Base-by-base conservation (phyloP, 2,329 filamentous ascomycete genomes). In the Apiospora sp. region DNA sequence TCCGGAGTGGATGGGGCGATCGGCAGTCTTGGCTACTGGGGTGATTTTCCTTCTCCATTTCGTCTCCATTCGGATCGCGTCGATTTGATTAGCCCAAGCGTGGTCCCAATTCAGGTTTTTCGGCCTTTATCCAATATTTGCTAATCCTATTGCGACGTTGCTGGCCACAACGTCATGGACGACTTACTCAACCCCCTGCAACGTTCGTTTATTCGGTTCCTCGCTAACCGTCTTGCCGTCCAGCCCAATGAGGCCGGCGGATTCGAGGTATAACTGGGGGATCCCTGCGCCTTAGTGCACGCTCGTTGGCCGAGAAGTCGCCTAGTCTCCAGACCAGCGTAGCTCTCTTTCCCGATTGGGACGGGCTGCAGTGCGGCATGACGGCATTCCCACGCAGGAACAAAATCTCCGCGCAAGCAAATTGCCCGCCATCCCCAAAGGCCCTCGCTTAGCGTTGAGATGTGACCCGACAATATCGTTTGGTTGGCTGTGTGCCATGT, bases 381-480 rank as follows among this genome's bases (percentile, higher is more conserved):
- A 64, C 58, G 58, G 58, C 58, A 64, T 64, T 64, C 58, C 58
- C 58, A 64, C 58, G 58, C 58, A 64, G 58, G 58, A 64, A 64
- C 58, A 64, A 64, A 64, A 37, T 41, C 58, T 64, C 58, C 58
- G 58, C 58, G 10, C 54, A 61, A 7, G 54, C 30, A 61, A 61
- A 37, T 61, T 61, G 54, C 54, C 1, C 6, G 37, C 30, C 30
- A 37, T 22, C 54, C 54, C 54, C 54, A 19, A 61, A 34, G 54
- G 27, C 54, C 54, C 34, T 61, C 54, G 54, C 54, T 61, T 61
- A 61, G 27, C 54, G 54, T 8, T 16, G 30, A 37, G 27, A 34
- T 61, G 54, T 37, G 54, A 37, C 54, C 54, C 27, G 34, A 10
- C 58, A 64, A 64, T 61, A 64, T 64, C 58, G 58, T 64, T 64